These are phyloP conservation scores for Arctostaphylos glauca DNA, from an alignment of 148 eudicot genomes.

Conservation along the genomic window DNA sequence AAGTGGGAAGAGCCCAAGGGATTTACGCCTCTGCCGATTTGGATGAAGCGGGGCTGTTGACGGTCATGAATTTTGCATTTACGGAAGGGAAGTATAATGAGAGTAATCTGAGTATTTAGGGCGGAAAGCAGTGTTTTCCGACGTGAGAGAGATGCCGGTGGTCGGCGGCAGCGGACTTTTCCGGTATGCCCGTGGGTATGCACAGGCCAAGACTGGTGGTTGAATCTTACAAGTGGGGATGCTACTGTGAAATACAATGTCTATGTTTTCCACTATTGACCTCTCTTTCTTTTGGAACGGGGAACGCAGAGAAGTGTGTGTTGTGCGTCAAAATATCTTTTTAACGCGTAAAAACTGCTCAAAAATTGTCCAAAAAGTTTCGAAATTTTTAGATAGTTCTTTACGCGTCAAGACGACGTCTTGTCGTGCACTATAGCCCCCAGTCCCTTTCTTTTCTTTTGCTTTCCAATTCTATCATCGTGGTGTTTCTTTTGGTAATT, in stretches of 20 bases:
- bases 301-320: no score
- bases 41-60: slow-evolving; percentile 17
- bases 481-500: neutral
- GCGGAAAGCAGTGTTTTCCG: slow-evolving; percentile 16
- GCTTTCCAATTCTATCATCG: neutral
- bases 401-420: no score
- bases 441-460: no score
- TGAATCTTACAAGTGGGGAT: slow-evolving; percentile 17
- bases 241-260: slow-evolving; percentile 30
- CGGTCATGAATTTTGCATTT: slow-evolving; percentile 27
- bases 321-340: no score
- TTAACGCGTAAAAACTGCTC: no score
- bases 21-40: slow-evolving; percentile 20
- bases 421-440: no score
- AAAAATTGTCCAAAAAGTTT: no score
- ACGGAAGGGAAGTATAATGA: slow-evolving; percentile 30
- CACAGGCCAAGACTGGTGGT: slow-evolving; percentile 18
- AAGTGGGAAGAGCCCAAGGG: slow-evolving; percentile 32
- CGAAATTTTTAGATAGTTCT: no score
- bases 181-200: slow-evolving; percentile 30
- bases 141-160: slow-evolving; percentile 28
- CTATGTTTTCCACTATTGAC: slow-evolving; percentile 29
- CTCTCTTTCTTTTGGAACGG: neutral
- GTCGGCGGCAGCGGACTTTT: slow-evolving; percentile 31
- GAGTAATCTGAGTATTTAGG: slow-evolving; percentile 26